Conservation (phyloP, 176 grass and related monocot genomes). For the Oryza longistaminata region DNA sequence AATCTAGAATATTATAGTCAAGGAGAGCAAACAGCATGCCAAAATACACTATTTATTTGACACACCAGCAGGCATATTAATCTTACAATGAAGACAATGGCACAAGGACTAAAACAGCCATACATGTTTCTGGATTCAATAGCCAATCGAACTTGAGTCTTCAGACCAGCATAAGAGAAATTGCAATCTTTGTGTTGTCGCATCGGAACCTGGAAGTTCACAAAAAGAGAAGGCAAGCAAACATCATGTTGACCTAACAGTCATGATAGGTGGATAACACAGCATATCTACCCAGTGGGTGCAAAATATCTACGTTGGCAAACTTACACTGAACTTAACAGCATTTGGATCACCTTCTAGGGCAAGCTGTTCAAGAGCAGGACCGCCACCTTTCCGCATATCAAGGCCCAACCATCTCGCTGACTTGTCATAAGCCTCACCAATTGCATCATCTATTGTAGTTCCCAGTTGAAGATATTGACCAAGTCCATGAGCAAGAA, state of each 20-base stretch:
- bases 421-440: conserved; percentile 97
- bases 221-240: conserved; percentile 21
- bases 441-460: conserved; percentile 97
- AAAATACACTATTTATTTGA: conserved; percentile 10
- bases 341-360: conserved; percentile 71
- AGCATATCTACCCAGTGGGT: conserved; percentile 14
- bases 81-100: conserved; percentile 12
- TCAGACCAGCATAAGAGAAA: conserved; percentile 98
- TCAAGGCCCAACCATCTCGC: conserved; percentile 97
- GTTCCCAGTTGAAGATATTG: conserved; percentile 98
- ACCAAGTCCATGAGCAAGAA: conserved; percentile 80
- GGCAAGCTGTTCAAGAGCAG: conserved; percentile 95
- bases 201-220: conserved; percentile 83
- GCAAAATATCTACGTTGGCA: conserved; percentile 13
- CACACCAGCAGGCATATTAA: conserved; percentile 18
- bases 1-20: conserved; percentile 4
- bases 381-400: conserved; percentile 90
- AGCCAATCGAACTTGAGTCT: conserved; percentile 96
- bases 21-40: conserved; percentile 15
- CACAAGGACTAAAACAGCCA: conserved; percentile 22
- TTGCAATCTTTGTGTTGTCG: conserved; percentile 97
- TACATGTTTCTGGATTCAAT: conserved; percentile 85
- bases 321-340: conserved; percentile 89
- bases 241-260: conserved; percentile 19
- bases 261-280: not conserved